Conservation (phyloP, 352 stramenopile species). For the Phytophthora chlamydospora region DNA sequence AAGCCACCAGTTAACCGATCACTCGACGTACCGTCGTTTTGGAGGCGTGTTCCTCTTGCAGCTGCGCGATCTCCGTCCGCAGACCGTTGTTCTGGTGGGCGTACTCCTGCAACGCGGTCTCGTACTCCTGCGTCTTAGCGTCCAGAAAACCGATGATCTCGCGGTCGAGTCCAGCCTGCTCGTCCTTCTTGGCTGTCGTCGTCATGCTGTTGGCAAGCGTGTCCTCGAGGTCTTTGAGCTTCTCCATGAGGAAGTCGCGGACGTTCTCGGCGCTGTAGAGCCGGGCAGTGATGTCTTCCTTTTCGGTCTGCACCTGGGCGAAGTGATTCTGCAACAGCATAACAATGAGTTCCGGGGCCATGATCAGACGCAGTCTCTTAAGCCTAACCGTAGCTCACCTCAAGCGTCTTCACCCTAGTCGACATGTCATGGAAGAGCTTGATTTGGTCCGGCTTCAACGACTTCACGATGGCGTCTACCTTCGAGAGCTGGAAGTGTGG, state of each 20-base stretch:
- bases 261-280: constrained; percentile 81
- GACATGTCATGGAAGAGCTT: constrained; percentile 89
- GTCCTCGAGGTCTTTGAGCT: constrained; percentile 81
- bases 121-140: constrained; percentile 78
- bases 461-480: constrained; percentile 79
- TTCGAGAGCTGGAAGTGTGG: constrained; percentile 56
- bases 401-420: constrained; percentile 69
- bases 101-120: constrained; percentile 59
- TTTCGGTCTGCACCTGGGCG: constrained; percentile 72
- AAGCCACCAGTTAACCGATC: background rate
- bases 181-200: constrained; percentile 60
- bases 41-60: constrained; percentile 60
- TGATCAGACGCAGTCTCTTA: background rate
- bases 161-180: constrained; percentile 68
- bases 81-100: constrained; percentile 63
- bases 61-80: constrained; percentile 44
- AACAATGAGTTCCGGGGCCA: background rate
- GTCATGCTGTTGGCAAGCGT: constrained; percentile 63
- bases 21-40: constrained; percentile 56
- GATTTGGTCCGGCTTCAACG: constrained; percentile 83
- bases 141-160: constrained; percentile 89
- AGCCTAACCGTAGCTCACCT: constrained; percentile 39
- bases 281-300: constrained; percentile 73
- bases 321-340: constrained; percentile 50
- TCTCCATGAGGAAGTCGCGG: constrained; percentile 87